Percentiles rank a stretch among this genome's conserved stretches.
Conservation (phyloP, 176 grass and related monocot species). For the Bothriochloa decipiens region DNA sequence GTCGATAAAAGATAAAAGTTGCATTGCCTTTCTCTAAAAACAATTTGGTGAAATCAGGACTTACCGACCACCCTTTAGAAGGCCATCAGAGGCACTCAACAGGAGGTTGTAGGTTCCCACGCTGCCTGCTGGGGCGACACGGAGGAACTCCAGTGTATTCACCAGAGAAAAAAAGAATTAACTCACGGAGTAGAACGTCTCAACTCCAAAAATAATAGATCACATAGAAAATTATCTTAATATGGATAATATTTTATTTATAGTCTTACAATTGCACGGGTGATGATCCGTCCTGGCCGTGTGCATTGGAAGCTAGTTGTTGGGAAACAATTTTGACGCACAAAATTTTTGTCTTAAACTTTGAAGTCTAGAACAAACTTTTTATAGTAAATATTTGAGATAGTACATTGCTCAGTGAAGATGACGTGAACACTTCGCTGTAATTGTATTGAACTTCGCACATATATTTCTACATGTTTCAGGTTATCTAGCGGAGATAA, state of each 20-base stretch:
- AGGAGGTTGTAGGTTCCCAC: conserved; percentile 28
- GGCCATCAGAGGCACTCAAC: conserved; percentile 23
- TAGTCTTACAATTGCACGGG: conserved; percentile 29
- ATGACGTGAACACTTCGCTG: no score
- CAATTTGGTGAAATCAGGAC: not conserved
- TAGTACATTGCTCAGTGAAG: no score
- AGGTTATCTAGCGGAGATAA: no score
- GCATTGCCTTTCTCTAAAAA: not conserved
- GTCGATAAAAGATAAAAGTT: not conserved
- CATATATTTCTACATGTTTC: no score
- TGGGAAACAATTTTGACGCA: no score
- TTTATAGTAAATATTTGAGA: no score
- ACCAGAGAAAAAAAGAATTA: not conserved
- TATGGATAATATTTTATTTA: not conserved
- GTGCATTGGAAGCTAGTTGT: conserved; percentile 34
- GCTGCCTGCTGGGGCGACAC: conserved; percentile 45
- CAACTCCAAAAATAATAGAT: no score
- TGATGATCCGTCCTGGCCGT: conserved; percentile 22
- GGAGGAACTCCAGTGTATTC: conserved; percentile 27
- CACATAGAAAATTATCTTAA: no score
- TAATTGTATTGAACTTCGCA: no score
- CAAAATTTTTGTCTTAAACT: no score
- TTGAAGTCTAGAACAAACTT: no score
- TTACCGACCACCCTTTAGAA: conserved; percentile 46
- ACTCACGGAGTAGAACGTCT: no score